Conservation (phyloP, 805 yeast genomes). For the Lachancea dasiensis region DNA sequence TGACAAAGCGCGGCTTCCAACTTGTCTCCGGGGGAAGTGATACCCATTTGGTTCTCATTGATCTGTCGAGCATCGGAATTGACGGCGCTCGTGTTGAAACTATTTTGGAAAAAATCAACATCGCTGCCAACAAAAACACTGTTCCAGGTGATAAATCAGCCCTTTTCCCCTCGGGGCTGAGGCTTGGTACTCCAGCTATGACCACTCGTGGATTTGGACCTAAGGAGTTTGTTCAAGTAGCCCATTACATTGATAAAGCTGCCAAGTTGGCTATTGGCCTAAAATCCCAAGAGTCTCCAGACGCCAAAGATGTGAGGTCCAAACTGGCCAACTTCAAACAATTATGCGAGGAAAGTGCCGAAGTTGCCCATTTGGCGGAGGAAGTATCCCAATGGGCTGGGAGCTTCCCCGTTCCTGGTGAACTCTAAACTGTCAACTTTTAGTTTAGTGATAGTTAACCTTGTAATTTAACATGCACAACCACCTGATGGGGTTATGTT, state of each 20-base stretch:
- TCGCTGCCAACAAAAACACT: constrained; percentile 94
- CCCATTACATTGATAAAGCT: constrained; percentile 72
- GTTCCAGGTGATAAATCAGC: constrained; percentile 97
- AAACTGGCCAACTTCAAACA: constrained; percentile 63
- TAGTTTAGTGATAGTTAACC: background rate
- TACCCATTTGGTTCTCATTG: constrained; percentile 84
- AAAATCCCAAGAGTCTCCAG: constrained; percentile 39
- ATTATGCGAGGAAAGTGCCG: constrained; percentile 57
- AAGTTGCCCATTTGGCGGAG: constrained; percentile 52
- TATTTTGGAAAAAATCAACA: constrained; percentile 80
- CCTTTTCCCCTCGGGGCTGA: constrained; percentile 89
- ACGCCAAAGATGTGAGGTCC: constrained; percentile 55
- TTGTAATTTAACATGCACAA: no score
- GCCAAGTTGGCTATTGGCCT: constrained; percentile 60
- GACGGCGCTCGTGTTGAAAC: constrained; percentile 97
- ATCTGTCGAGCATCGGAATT: constrained; percentile 64
- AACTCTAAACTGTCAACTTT: constrained; percentile 30
- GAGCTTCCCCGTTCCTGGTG: constrained; percentile 86
- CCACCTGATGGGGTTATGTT: no score
- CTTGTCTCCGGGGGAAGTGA: constrained; percentile 93
- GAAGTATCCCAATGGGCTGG: constrained; percentile 72
- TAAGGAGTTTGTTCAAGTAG: constrained; percentile 74
- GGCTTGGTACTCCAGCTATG: constrained; percentile 99
- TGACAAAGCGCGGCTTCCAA: constrained; percentile 56
- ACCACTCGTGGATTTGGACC: constrained; percentile 87